These are phyloP conservation scores for Penicillium sp. DNA, from an alignment of 2,329 filamentous ascomycete species.

Conservation along the genomic window DNA sequence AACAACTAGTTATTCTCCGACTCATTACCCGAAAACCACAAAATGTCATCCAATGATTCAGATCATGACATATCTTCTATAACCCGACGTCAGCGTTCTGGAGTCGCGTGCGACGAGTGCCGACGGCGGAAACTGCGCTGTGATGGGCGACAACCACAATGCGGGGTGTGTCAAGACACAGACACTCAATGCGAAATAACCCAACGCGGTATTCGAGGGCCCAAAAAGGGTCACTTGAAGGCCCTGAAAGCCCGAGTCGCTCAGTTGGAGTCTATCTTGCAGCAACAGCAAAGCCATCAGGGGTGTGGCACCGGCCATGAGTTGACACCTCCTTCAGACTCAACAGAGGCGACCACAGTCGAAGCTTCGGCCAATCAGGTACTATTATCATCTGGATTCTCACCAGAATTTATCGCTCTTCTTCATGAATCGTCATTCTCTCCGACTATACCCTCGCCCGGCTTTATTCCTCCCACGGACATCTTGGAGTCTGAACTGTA, in stretches of 20 bases:
- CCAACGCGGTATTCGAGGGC: constrained; percentile 15
- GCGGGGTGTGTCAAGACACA: constrained; percentile 31
- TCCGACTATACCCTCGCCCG: no score
- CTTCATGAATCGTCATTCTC: no score
- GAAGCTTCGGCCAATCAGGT: not conserved
- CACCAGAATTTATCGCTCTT: no score
- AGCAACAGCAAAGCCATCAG: no score
- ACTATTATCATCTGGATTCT: no score
- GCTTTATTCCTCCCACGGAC: not conserved
- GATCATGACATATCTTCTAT: no score
- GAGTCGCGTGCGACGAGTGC: constrained; percentile 44
- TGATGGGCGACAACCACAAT: constrained; percentile 59
- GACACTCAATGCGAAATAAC: constrained; percentile 19
- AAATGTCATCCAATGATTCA: no score
- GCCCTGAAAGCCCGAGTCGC: constrained; percentile 13
- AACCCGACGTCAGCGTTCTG: no score
- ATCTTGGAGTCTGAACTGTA: constrained; percentile 19
- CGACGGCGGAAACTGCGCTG: constrained; percentile 62
- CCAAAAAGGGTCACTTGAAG: constrained; percentile 27
- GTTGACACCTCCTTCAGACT: not conserved
- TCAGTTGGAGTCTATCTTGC: constrained; percentile 7
- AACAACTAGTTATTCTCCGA: no score
- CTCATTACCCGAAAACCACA: no score
- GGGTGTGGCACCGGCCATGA: not conserved
- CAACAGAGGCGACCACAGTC: not conserved